Evolutionary conservation across 805 yeast genomes (phyloP).

Genomic region (Candida nemodendra): DNA sequence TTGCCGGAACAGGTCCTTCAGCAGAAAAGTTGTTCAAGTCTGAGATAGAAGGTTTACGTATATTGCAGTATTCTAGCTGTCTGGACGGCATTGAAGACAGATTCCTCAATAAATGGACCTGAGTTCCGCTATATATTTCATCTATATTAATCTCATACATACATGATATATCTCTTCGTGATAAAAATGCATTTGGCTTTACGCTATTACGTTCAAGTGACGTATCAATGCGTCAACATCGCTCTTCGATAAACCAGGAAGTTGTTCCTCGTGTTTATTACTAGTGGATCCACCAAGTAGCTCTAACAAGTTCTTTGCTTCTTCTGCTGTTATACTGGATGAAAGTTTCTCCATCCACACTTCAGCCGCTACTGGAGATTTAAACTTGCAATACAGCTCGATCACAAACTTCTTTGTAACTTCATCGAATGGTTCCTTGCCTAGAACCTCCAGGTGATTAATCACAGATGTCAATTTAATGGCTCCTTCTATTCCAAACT

Average conservation of each 20-base stretch:
- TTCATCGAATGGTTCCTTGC: constrained; percentile 14
- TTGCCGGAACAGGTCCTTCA: constrained; percentile 59
- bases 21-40: constrained; percentile 60
- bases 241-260: constrained; percentile 8
- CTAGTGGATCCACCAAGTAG: neutral
- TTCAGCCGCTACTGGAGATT: constrained; percentile 27
- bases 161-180: no score
- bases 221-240: constrained; percentile 9
- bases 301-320: constrained; percentile 4
- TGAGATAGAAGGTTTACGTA: constrained; percentile 65
- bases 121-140: no score
- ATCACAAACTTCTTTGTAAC: constrained; percentile 13
- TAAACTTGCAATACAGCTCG: constrained; percentile 19
- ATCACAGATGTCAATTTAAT: constrained; percentile 23
- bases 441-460: constrained; percentile 8
- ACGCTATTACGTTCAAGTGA: constrained; percentile 2
- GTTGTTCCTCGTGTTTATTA: constrained; percentile 2
- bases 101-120: constrained; percentile 30
- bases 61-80: constrained; percentile 46
- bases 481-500: constrained; percentile 11
- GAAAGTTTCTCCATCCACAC: constrained; percentile 18
- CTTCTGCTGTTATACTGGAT: constrained; percentile 4
- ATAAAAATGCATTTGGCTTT: no score
- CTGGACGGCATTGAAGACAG: constrained; percentile 64
- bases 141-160: no score